Evolutionary conservation across 2,329 filamentous ascomycete species (phyloP).

Genomic region (Fusarium sp.): DNA sequence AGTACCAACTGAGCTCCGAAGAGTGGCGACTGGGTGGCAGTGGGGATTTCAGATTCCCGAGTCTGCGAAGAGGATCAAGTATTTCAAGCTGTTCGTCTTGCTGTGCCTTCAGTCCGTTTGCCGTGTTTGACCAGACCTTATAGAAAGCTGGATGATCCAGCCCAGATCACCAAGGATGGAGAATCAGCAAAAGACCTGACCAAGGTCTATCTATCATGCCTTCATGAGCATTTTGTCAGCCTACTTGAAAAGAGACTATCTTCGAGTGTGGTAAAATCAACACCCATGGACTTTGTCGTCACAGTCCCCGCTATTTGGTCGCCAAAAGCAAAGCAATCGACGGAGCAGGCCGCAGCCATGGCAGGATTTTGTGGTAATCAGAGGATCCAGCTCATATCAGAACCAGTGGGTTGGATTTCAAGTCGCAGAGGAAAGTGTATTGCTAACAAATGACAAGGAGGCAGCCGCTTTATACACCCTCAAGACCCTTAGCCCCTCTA

Average conservation of each 20-base stretch:
- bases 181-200: constrained; percentile 51
- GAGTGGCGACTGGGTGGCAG: constrained; percentile 53
- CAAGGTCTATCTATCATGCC: constrained; percentile 56
- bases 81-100: constrained; percentile 60
- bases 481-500: constrained; percentile 53
- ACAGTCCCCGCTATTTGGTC: constrained; percentile 70
- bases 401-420: constrained; percentile 51
- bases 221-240: constrained; percentile 59
- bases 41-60: constrained; percentile 62
- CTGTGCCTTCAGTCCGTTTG: neutral
- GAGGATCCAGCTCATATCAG: constrained; percentile 59
- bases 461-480: constrained; percentile 62
- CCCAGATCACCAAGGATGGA: constrained; percentile 43
- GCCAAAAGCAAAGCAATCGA: constrained; percentile 62
- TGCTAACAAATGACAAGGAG: constrained; percentile 48
- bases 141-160: constrained; percentile 51
- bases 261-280: constrained; percentile 53
- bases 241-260: constrained; percentile 56
- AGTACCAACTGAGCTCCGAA: constrained; percentile 60
- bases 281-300: constrained; percentile 62
- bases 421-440: neutral
- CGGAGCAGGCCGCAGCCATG: constrained; percentile 52
- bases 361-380: constrained; percentile 53
- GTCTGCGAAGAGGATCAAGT: constrained; percentile 51
- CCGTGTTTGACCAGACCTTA: constrained; percentile 21